Conservation (phyloP, 345 rosid genomes). For the Hibiscus syriacus region DNA sequence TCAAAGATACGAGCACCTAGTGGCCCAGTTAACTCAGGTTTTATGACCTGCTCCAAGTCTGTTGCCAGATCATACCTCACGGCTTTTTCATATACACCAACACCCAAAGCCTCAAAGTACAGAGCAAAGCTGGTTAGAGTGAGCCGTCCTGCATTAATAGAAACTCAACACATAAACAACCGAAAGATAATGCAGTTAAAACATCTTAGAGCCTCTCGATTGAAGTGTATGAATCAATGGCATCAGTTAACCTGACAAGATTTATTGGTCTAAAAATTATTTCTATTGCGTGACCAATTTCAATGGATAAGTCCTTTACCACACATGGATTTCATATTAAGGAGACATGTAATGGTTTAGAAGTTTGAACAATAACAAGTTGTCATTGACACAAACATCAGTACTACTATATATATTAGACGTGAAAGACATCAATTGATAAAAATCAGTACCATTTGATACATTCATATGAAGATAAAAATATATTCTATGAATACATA, state of each 20-base stretch:
- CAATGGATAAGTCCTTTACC: neutral
- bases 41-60: slow-evolving; percentile 77
- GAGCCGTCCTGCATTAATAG: slow-evolving; percentile 61
- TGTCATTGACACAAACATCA: neutral
- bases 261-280: neutral
- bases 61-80: slow-evolving; percentile 67
- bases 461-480: neutral
- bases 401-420: neutral
- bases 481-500: neutral
- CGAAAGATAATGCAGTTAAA: neutral
- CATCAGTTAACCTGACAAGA: slow-evolving; percentile 16
- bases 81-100: slow-evolving; percentile 65
- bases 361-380: neutral
- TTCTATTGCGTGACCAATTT: neutral
- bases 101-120: slow-evolving; percentile 88
- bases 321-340: slow-evolving; percentile 12
- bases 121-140: slow-evolving; percentile 74
- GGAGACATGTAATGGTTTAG: neutral
- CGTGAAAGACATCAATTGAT: neutral
- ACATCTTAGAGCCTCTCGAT: neutral
- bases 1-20: slow-evolving; percentile 95
- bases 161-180: slow-evolving; percentile 17
- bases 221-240: neutral
- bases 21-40: slow-evolving; percentile 88
- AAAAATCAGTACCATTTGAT: neutral